Base-by-base conservation (phyloP, 2,329 filamentous ascomycete species). In the Epichloe brachyelytri region DNA sequence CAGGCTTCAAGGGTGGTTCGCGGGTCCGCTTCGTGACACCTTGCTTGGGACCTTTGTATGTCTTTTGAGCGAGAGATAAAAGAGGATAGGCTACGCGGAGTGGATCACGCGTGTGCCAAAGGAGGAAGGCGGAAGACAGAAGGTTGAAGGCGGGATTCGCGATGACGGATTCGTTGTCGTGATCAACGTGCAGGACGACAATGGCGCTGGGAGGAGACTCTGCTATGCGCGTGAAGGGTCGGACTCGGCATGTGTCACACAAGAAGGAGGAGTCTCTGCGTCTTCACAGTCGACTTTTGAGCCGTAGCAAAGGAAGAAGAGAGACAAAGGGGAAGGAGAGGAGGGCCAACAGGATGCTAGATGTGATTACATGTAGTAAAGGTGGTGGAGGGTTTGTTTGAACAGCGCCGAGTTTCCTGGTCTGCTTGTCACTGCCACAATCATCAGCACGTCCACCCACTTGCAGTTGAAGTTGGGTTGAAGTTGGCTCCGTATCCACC, bases 211-310 rank as follows among this genome's bases (percentile, higher is more conserved):
- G 45, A 47, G 14, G 33, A 41, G 37, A 8, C 19, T n/a, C 40
- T 47, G 38, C 37, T 30, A 34, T 33, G 30, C 46, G 38, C 46
- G 46, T 48, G 38, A 41, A 26, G 22, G 37, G 17, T 20, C 38
- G n/a, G 26, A 20, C 38, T 40, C 38, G 47, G 47, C 47, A 49
- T 30, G 47, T 43, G 47, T n/a, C 47, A 49, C 39, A n/a, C n/a
- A 19, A 38, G 15, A 43, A 34, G 11, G 34, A 26, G n/a, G 14
- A 14, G 22, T 46, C 36, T 51, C n/a, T 22, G 34, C 39, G 17
- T 20, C 36, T 19, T 14, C 17, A n/a, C 41, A 5, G 20, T 20
- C 40, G n/a, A 19, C 11, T 20, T 20, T 44, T 20, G 17, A 49
- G 46, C n/a, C 38, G 34, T 30, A 37, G 49, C 17, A 34, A 41